Conservation (phyloP, 139 green algal species). For the Closterium sp. region DNA sequence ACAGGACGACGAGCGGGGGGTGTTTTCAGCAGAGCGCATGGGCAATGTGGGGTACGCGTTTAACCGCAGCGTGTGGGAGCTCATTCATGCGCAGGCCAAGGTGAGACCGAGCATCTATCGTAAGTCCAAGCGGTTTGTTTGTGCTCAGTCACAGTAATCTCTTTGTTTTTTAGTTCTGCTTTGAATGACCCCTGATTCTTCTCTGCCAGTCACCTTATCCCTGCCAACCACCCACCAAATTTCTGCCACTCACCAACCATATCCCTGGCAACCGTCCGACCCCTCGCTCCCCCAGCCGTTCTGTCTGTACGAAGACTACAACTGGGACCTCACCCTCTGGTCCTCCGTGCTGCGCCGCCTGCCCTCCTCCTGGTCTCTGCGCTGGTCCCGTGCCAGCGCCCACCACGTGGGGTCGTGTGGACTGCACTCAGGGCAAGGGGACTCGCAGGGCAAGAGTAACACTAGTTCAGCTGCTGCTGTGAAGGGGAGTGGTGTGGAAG, state of each 20-base stretch:
- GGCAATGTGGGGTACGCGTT: conserved; percentile 51
- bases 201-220: no score
- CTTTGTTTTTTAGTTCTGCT: no score
- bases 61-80: conserved; percentile 47
- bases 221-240: no score
- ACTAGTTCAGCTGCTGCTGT: not conserved
- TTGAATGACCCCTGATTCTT: no score
- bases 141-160: no score
- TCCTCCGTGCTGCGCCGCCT: conserved; percentile 1
- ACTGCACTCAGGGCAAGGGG: conserved; percentile 10
- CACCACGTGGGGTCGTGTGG: conserved; percentile 29
- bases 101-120: not conserved
- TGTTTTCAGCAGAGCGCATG: conserved; percentile 15
- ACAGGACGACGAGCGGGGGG: not conserved
- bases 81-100: not conserved
- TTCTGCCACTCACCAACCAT: no score
- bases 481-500: not conserved
- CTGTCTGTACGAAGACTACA: conserved; percentile 16
- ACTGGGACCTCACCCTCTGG: conserved; percentile 15
- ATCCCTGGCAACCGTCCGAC: no score
- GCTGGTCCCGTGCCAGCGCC: conserved; percentile 13
- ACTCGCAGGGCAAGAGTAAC: not conserved
- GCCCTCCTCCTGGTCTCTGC: not conserved
- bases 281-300: not conserved
- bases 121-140: no score